Evolutionary conservation across 139 green algal species (phyloP).

Genomic region (Chara braunii): DNA sequence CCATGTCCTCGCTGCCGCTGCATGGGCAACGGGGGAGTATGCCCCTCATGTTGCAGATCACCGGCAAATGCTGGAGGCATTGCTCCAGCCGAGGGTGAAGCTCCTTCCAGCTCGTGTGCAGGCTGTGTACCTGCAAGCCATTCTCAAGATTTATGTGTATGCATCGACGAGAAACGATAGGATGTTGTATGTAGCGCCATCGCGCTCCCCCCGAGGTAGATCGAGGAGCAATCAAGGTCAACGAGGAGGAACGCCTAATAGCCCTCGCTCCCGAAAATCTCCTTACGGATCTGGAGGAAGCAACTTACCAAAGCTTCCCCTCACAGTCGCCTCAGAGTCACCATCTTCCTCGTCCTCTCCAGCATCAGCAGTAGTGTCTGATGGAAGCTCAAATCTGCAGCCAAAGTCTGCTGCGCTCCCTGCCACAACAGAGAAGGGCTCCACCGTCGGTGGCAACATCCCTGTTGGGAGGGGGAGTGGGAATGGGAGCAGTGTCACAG

Average conservation of each 20-base stretch:
- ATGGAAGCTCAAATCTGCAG: too few species aligned
- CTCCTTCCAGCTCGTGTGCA: slow-evolving; percentile 15
- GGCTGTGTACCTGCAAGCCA: slow-evolving; percentile 34
- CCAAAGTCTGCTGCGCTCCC: too few species aligned
- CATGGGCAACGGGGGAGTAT: slow-evolving; percentile 47
- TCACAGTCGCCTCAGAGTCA: too few species aligned
- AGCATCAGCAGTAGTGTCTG: too few species aligned
- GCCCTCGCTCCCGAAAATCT: not conserved
- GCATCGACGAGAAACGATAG: not conserved
- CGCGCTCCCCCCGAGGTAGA: not conserved
- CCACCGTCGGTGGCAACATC: too few species aligned
- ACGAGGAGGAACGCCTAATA: not conserved
- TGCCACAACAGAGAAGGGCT: too few species aligned
- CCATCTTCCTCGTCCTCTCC: too few species aligned
- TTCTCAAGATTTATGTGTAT: slow-evolving; percentile 28
- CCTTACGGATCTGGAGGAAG: too few species aligned
- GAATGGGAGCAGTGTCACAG: too few species aligned
- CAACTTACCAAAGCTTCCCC: too few species aligned
- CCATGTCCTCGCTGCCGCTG: slow-evolving; percentile 27
- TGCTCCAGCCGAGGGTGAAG: slow-evolving; percentile 34
- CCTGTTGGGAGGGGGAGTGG: too few species aligned
- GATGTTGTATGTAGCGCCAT: not conserved
- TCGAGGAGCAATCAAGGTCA: not conserved
- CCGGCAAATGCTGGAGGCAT: slow-evolving; percentile 2
- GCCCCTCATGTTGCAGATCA: not conserved